Evolutionary conservation across 2,329 filamentous ascomycete genomes (phyloP).

Genomic region (Colletotrichum echinochloae): DNA sequence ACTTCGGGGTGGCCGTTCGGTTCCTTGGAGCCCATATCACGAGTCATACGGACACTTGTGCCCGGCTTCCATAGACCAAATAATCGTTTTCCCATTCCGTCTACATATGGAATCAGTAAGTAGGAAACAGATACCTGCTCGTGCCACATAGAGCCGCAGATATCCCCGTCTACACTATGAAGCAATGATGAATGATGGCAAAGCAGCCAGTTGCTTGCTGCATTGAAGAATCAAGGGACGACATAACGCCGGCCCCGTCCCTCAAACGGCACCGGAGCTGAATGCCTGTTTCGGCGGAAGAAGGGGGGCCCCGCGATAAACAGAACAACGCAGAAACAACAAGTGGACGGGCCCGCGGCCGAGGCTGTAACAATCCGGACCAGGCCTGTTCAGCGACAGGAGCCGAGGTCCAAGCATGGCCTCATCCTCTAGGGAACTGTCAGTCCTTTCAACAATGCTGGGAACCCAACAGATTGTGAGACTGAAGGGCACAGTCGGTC

Average conservation of each 20-base stretch:
- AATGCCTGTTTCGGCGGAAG: conserved; percentile 21
- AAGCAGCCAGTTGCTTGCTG: conserved; percentile 9
- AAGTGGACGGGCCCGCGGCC: conserved; percentile 24
- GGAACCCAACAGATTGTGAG: neutral
- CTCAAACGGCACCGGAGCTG: conserved; percentile 5
- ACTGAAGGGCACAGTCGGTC: neutral
- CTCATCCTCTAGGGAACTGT: neutral
- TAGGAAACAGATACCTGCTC: neutral
- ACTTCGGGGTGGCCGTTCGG: conserved; percentile 4
- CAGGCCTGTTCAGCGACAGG: conserved; percentile 19
- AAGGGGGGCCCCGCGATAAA: neutral
- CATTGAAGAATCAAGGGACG: neutral
- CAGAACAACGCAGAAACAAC: neutral
- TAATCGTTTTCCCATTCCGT: neutral
- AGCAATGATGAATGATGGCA: conserved; percentile 36
- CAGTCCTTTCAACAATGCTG: neutral
- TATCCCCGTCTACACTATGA: neutral
- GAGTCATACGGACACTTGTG: conserved; percentile 30
- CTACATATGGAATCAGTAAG: no score
- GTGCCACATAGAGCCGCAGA: neutral
- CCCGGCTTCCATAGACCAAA: no score
- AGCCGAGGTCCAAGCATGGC: conserved; percentile 23
- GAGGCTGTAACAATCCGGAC: conserved; percentile 24
- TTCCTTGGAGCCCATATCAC: conserved; percentile 5
- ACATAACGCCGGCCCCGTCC: no score